Percentiles rank a stretch among this genome's conserved stretches.
These are phyloP conservation scores for Claviceps monticola DNA, from an alignment of 2,329 filamentous ascomycete genomes.

Conservation along the genomic window DNA sequence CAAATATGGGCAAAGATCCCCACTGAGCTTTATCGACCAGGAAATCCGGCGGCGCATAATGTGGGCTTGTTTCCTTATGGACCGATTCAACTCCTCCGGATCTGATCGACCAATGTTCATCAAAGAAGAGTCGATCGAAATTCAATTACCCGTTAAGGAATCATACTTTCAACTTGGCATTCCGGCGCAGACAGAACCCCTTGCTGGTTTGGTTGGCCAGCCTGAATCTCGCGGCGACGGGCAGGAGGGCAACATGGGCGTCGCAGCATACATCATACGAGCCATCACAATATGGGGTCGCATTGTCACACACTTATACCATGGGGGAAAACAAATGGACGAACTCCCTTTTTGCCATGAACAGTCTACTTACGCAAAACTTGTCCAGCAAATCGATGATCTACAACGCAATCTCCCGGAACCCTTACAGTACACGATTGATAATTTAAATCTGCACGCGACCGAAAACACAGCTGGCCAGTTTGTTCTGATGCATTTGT, in stretches of 20 bases:
- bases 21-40: slow-evolving; percentile 78
- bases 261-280: slow-evolving; percentile 79
- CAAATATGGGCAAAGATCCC: slow-evolving; percentile 44
- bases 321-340: slow-evolving; percentile 74
- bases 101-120: slow-evolving; percentile 87
- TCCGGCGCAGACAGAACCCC: slow-evolving; percentile 69
- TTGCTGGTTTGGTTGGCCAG: slow-evolving; percentile 57
- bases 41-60: slow-evolving; percentile 89
- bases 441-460: slow-evolving; percentile 74
- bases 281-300: slow-evolving; percentile 80
- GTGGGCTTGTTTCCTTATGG: slow-evolving; percentile 98
- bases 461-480: slow-evolving; percentile 81
- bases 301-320: slow-evolving; percentile 78
- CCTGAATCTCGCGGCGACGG: slow-evolving; percentile 48
- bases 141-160: slow-evolving; percentile 84
- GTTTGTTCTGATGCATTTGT: slow-evolving; percentile 83
- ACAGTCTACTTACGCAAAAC: slow-evolving; percentile 59
- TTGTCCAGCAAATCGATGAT: slow-evolving; percentile 57
- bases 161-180: slow-evolving; percentile 84
- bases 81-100: slow-evolving; percentile 91
- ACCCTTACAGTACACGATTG: slow-evolving; percentile 56
- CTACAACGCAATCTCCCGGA: slow-evolving; percentile 58
- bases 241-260: slow-evolving; percentile 76
- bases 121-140: slow-evolving; percentile 74
- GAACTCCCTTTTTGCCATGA: slow-evolving; percentile 65